Base-by-base conservation (phyloP, 768 basidiomycete species). In the Tricholoma saponaceum region DNA sequence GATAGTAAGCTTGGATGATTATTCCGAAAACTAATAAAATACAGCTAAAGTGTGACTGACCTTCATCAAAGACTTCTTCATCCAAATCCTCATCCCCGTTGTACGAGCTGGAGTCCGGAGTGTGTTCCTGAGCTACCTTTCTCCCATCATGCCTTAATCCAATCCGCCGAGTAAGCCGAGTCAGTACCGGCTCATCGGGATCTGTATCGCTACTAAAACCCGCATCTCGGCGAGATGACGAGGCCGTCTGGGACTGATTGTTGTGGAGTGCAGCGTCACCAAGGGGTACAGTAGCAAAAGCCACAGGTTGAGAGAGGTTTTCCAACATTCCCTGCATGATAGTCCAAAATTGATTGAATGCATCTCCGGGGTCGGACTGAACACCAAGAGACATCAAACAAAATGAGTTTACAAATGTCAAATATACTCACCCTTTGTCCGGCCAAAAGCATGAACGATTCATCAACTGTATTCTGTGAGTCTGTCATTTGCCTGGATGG, bases 331-430 rank as follows among this genome's bases (percentile, higher is more conserved):
- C 89, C 70, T 93, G 90, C 77, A 92, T 87, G 51, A 89, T 89
- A 62, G 82, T 85, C 92, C 92, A 94, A 66, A 93, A 94, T 63
- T 90, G 83, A 66, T 92, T 91, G 75, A 94, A 94, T 4, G 90
- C 86, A 65, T 94, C 92, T 4, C 87, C 84, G 2, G 90, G 86
- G 65, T 94, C 92, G 58, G 86, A 86, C 88, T 89, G 59, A 8
- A 56, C 12, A 47, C 30, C 54, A 26, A 33, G 39, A 50, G 39
- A 54, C 55, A 55, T 41, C 41, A 46, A 43, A 57, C 43, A 54
- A 49, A 43, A 30, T 63, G 37, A 63, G 9, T 39, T 18, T 1
- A 43, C 12, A 25, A 18, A n/a, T 58, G 51, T 43, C 54, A 44
- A 14, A 41, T 41, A 20, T 2, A 76, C 83, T 64, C 65, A 90